phyloP scores from a whole-genome alignment of 2,329 filamentous ascomycete genomes.

The Fonsecaea monophora region DNA sequence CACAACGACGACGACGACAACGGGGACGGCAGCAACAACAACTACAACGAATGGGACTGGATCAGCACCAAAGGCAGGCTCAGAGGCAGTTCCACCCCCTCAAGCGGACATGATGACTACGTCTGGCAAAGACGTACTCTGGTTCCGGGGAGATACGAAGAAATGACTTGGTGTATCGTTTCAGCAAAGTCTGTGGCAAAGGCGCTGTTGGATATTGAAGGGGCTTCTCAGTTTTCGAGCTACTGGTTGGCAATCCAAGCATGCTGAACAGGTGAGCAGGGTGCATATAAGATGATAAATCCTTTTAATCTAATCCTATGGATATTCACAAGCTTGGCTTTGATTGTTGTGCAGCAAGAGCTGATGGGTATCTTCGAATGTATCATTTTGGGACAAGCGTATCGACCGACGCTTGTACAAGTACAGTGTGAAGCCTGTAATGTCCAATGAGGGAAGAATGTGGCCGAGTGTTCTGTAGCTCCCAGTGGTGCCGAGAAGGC shows the following conservation, averaged over 20 bases:
- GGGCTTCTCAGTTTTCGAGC: not conserved
- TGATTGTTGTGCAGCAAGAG: not conserved
- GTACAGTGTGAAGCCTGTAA: no score
- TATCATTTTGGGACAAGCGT: not conserved
- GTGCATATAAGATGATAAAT: conserved; percentile 8
- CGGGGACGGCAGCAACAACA: not conserved
- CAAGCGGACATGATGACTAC: conserved; percentile 27
- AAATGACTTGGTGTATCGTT: conserved; percentile 29
- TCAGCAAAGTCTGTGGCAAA: not conserved
- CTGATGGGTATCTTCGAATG: not conserved
- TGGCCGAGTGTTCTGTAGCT: not conserved
- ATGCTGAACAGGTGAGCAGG: not conserved
- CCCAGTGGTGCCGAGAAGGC: not conserved
- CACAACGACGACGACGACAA: conserved; percentile 2
- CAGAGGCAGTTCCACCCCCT: conserved; percentile 3
- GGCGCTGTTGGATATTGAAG: not conserved
- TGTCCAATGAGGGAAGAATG: no score
- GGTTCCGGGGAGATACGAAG: conserved; percentile 40
- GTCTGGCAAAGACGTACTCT: conserved; percentile 34
- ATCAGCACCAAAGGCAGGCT: not conserved
- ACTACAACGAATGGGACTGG: not conserved
- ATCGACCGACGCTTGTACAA: no score
- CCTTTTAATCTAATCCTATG: conserved; percentile 8
- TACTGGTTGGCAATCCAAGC: not conserved
- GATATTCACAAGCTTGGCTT: not conserved